Percentiles rank a stretch among this genome's conserved stretches.
These are phyloP conservation scores for Aspergillus pseudotamarii DNA, from an alignment of 2,329 filamentous ascomycete species.

Conservation along the genomic window DNA sequence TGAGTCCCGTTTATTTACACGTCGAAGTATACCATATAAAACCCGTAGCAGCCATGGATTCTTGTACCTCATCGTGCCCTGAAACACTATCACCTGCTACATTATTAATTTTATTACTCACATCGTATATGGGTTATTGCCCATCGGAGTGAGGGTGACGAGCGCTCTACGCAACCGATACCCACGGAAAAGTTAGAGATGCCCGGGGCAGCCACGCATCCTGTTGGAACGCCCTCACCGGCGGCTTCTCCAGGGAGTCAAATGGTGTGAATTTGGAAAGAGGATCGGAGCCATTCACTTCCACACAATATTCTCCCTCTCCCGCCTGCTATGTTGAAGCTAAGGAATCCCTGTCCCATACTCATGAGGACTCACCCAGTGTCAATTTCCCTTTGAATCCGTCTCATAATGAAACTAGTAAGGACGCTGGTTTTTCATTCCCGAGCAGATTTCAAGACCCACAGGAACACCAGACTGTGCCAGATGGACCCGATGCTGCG, in stretches of 20 bases:
- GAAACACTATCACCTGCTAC: background rate
- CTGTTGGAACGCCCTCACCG: background rate
- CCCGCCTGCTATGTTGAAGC: background rate
- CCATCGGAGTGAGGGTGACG: background rate
- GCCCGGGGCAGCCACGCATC: background rate
- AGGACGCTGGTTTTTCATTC: constrained; percentile 5
- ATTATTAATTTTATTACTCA: background rate
- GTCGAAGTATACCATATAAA: background rate
- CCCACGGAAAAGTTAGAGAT: background rate
- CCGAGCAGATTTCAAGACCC: constrained; percentile 9
- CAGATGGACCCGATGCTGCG: background rate
- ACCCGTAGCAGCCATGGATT: background rate
- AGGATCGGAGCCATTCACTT: background rate
- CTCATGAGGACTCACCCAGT: background rate
- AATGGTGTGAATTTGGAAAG: background rate
- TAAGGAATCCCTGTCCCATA: background rate
- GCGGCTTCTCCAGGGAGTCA: background rate
- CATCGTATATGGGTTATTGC: background rate
- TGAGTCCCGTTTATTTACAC: background rate
- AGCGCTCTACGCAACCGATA: background rate
- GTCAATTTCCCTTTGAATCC: background rate
- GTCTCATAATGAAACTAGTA: constrained; percentile 4
- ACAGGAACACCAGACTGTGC: background rate
- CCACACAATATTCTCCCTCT: background rate
- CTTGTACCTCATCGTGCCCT: background rate